These are phyloP conservation scores for Fusarium anguioides DNA, from an alignment of 2,329 filamentous ascomycete species.

Conservation along the genomic window DNA sequence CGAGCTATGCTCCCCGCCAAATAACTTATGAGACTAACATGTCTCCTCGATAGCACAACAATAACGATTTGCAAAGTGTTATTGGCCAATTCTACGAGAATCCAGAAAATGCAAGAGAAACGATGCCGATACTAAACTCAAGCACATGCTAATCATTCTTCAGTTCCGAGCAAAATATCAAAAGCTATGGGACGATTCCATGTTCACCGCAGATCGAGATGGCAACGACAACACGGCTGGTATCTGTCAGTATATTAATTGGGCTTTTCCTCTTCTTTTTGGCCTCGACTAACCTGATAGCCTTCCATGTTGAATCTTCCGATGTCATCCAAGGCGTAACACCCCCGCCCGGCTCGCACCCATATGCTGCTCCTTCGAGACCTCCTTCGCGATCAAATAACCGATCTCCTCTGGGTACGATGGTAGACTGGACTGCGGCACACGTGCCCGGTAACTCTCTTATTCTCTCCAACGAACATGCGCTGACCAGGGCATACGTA, in stretches of 20 bases:
- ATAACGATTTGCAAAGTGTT: conserved; percentile 60
- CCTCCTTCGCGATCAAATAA: conserved; percentile 71
- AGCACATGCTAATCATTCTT: conserved; percentile 25
- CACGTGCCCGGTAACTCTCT: conserved; percentile 55
- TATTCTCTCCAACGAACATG: conserved; percentile 20
- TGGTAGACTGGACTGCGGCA: conserved; percentile 60
- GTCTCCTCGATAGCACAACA: conserved; percentile 50
- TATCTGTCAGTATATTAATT: conserved; percentile 54
- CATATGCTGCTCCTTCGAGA: conserved; percentile 63
- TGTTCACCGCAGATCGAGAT: conserved; percentile 65
- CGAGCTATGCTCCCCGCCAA: neutral
- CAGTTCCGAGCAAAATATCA: conserved; percentile 62
- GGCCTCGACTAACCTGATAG: conserved; percentile 50
- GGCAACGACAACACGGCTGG: conserved; percentile 56
- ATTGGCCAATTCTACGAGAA: conserved; percentile 65
- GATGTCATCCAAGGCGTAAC: conserved; percentile 59
- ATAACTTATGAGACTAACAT: conserved; percentile 19
- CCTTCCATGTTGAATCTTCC: conserved; percentile 67
- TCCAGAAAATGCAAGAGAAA: conserved; percentile 47
- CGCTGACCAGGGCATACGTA: conserved; percentile 49
- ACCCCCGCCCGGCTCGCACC: conserved; percentile 55
- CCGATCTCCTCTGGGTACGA: conserved; percentile 65
- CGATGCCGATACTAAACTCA: neutral
- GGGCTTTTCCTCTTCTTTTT: neutral
- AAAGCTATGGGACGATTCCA: conserved; percentile 64